phyloP scores from a whole-genome alignment of 129 eudicot species.

The Flaveria robusta region DNA sequence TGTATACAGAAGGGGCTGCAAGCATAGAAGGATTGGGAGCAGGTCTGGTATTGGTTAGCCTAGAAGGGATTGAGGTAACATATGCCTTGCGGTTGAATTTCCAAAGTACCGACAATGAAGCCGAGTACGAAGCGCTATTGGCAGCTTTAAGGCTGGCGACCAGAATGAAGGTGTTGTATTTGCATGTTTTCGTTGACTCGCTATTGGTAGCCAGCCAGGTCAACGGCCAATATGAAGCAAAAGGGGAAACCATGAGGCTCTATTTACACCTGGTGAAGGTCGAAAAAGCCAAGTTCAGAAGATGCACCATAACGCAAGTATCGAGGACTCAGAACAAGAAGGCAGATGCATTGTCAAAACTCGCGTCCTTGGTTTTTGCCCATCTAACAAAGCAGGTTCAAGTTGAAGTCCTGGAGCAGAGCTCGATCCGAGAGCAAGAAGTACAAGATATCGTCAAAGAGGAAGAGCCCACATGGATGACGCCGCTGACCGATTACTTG shows the following conservation, averaged over 20 bases:
- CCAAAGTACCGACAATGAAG: neutral
- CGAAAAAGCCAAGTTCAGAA: too few species aligned
- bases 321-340: neutral
- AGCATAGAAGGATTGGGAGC: neutral
- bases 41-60: neutral
- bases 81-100: neutral
- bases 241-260: too few species aligned
- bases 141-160: neutral
- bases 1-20: neutral
- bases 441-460: neutral
- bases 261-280: too few species aligned
- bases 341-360: neutral
- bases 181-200: neutral
- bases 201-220: neutral
- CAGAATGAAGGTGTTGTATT: too few species aligned
- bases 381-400: neutral
- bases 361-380: neutral
- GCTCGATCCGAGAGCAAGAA: neutral
- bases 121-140: neutral
- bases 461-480: neutral
- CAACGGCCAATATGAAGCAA: neutral
- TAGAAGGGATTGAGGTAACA: neutral
- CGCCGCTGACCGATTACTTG: neutral
- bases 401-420: neutral
- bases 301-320: neutral